Evolutionary conservation across 2,329 filamentous ascomycete genomes (phyloP), one percentile per base, ranked within the genome.

Genomic region (Pseudopyricularia cyperi): DNA sequence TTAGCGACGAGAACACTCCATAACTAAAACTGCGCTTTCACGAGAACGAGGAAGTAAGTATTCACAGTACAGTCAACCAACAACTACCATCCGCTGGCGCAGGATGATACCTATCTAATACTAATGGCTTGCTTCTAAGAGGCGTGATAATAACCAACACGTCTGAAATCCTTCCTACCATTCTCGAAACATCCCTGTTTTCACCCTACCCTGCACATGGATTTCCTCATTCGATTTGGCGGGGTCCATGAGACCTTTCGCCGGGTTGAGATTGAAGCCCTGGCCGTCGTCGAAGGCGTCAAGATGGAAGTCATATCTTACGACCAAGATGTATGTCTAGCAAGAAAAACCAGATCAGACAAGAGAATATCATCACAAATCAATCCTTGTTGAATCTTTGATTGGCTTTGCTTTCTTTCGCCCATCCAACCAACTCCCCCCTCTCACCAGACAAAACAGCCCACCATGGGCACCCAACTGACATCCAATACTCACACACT

Each of bases 171-270:
- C 46, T 19, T 3, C 26, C 26, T 48, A 48, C 46, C 7, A 50
- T 22, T 19, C 37, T 37, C 28, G n/a, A 50, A 46, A 15, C 33
- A 19, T 39, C 11, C 24, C 17, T 15, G 7, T 32, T 26, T 11
- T 28, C n/a, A n/a, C 28, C 44, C 28, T 44, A 44, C 39, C 39
- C 39, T 44, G 39, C 39, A 30, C 19, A 82, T 83, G 80, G 80
- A 94, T 56, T 97, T 87, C 63, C 76, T 98, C 55, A 82, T 98
- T 57, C 87, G 91, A 60, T 89, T 97, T 64, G 85, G 84, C 46
- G 93, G 97, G 67, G 75, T 79, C 54, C 90, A 97, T 66, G 89
- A 96, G 71, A 85, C 80, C n/a, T 98, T 98, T 65, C 85, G 91
- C 37, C 74, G 82, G 52, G 80, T 90, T 3, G 93, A 98, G 67